Evolutionary conservation across 2,329 filamentous ascomycete species (phyloP).

Genomic region (Xylaria sp.): DNA sequence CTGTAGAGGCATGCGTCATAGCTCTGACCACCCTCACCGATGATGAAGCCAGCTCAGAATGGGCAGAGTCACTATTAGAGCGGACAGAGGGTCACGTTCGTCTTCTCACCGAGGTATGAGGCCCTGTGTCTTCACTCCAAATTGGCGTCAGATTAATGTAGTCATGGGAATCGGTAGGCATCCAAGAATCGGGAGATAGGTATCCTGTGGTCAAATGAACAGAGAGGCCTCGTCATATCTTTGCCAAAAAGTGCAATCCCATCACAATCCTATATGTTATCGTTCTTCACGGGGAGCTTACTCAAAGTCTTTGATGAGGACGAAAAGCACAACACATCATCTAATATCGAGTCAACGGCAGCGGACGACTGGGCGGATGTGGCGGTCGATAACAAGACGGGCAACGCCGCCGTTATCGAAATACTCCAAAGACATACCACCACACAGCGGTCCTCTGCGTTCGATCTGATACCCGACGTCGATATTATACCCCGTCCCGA

Average conservation of each 20-base stretch:
- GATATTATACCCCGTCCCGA: constrained; percentile 59
- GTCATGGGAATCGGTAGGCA: constrained; percentile 32
- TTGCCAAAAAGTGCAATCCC: constrained; percentile 52
- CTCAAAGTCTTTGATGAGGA: constrained; percentile 52
- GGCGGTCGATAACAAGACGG: constrained; percentile 48
- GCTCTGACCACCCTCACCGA: constrained; percentile 57
- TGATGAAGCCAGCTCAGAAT: constrained; percentile 53
- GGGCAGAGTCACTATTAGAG: constrained; percentile 58
- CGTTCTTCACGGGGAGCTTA: constrained; percentile 52
- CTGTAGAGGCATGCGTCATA: constrained; percentile 55
- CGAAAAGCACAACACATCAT: neutral
- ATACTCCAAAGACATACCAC: neutral
- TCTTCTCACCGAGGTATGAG: constrained; percentile 53
- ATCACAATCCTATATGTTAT: constrained; percentile 51
- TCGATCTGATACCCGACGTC: constrained; percentile 55
- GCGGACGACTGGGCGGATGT: constrained; percentile 61
- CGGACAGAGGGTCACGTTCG: constrained; percentile 49
- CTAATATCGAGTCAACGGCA: constrained; percentile 3
- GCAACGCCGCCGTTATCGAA: constrained; percentile 40
- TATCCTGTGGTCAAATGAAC: constrained; percentile 54
- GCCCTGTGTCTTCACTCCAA: neutral
- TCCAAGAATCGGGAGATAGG: constrained; percentile 46
- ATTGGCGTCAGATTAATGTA: neutral
- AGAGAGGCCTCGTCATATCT: constrained; percentile 53
- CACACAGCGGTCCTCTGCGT: constrained; percentile 9